phyloP scores from a whole-genome alignment of 148 eudicot genomes.

The Rhododendron williamsianum region DNA sequence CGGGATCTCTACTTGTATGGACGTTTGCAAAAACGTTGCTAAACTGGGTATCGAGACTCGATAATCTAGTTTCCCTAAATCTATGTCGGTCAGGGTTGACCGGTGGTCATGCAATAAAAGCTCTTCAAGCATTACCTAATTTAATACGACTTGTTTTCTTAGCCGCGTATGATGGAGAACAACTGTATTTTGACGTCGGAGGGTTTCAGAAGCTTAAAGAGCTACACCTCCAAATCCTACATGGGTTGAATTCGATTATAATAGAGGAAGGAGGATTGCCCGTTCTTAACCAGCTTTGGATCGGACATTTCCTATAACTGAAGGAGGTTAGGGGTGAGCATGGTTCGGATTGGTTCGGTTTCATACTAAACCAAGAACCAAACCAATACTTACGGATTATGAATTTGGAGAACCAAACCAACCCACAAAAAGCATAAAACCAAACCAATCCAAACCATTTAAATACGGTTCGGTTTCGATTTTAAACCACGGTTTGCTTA shows the following conservation, averaged over 20 bases:
- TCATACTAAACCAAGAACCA: too few relatives aligned
- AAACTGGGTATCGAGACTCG: not conserved
- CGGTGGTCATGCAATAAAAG: not conserved
- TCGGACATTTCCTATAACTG: not conserved
- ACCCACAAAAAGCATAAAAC: too few relatives aligned
- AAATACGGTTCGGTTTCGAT: too few relatives aligned
- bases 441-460: too few relatives aligned
- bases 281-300: not conserved
- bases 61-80: not conserved
- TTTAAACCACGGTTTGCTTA: too few relatives aligned
- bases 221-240: not conserved
- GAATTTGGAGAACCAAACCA: too few relatives aligned
- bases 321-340: too few relatives aligned
- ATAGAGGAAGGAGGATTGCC: conserved; percentile 4
- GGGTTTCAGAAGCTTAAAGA: not conserved
- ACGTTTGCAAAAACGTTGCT: not conserved
- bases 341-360: too few relatives aligned
- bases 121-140: not conserved
- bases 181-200: not conserved
- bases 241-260: not conserved
- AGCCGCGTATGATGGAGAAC: not conserved
- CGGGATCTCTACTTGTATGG: not conserved
- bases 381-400: too few relatives aligned
- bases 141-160: not conserved
- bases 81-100: not conserved